A percentile compares a stretch with the other conserved stretches of the same genome.
These are phyloP conservation scores for Casuarina equisetifolia DNA, from an alignment of 306 rosid species.

Conservation along the genomic window DNA sequence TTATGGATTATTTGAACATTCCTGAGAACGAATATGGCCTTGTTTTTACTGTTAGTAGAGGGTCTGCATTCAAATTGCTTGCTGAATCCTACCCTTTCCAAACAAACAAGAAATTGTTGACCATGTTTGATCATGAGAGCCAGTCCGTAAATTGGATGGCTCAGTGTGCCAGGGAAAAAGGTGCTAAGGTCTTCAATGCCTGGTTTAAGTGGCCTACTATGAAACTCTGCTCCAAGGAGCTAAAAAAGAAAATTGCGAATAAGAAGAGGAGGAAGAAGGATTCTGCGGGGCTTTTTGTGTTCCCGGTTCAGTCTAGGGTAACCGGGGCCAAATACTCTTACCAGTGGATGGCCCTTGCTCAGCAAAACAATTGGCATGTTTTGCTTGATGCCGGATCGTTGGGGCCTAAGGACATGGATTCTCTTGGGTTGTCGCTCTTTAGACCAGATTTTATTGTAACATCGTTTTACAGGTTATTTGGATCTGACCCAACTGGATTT, in stretches of 20 bases:
- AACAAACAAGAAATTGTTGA: constrained; percentile 77
- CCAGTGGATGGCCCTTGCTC: constrained; percentile 98
- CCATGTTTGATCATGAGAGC: constrained; percentile 97
- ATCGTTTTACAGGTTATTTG: constrained; percentile 94
- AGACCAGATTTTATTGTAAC: constrained; percentile 94
- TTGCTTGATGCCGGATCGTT: constrained; percentile 93
- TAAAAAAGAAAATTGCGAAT: constrained; percentile 80
- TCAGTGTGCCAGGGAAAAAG: constrained; percentile 87
- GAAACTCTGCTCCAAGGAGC: constrained; percentile 88
- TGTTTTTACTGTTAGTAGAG: constrained; percentile 94
- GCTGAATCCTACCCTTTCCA: constrained; percentile 95
- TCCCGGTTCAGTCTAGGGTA: constrained; percentile 94
- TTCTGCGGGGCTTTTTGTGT: constrained; percentile 92
- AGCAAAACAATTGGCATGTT: constrained; percentile 98
- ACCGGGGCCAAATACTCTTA: constrained; percentile 93
- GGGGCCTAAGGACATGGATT: constrained; percentile 99
- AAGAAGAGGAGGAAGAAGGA: constrained; percentile 93
- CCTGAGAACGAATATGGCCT: constrained; percentile 96
- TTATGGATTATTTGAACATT: constrained; percentile 91
- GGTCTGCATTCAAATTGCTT: constrained; percentile 82
- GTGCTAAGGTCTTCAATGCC: constrained; percentile 83
- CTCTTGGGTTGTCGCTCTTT: constrained; percentile 90
- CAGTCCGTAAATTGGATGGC: constrained; percentile 96
- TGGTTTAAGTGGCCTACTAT: constrained; percentile 98
- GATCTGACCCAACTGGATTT: constrained; percentile 96